Evolutionary conservation across 2,329 filamentous ascomycete genomes (phyloP), one percentile per base, ranked within the genome.

Genomic region (Juglanconis sp.): DNA sequence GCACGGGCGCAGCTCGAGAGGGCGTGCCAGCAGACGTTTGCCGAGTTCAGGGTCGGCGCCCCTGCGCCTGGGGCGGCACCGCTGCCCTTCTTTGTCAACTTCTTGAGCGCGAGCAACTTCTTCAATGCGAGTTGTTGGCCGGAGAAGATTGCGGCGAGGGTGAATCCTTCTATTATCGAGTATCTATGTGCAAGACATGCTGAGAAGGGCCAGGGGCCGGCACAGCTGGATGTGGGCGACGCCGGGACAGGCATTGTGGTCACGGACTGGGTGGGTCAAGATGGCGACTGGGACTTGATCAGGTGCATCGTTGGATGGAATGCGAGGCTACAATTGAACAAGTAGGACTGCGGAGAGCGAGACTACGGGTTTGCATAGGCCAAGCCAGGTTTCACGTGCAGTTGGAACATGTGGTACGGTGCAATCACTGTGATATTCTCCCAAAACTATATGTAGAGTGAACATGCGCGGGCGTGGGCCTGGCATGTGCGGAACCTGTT

Each of bases 41-140:
- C 73, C 49, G 76, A 79, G 50, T 79, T 77, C 54, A 78, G 66
- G 10, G 65, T 65, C 31, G 64, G 73, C 3, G 65, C 64, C 30
- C 51, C 50, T 35, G 50, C 13, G 5, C 13, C 36, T 3, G 24
- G 13, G 1, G 15, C 34, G 9, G 58, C 61, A 3, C 64, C 66
- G 5, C 79, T 79, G 15, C 91, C 92, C 1, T 82, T 97, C 66
- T 96, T 90, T 68, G 78, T 98, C 74, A 99, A 98, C 74, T 98
- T 97, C 72, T 74, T 97, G 64, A 92, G 84, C 66, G 95, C 89
- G 1, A 94, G 89, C 73, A 97, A 97, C 77, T 98, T 98, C 78
- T 98, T 94, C 87, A 93, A 91, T 65, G 81, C 88, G 1, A 87
- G 85, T 58, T 96, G 92, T 74, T 99, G 95, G 95, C 95, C 95